Evolutionary conservation across 768 basidiomycete genomes (phyloP), one percentile per base, ranked within the genome.

Genomic region (Phlebiopsis gigantea): DNA sequence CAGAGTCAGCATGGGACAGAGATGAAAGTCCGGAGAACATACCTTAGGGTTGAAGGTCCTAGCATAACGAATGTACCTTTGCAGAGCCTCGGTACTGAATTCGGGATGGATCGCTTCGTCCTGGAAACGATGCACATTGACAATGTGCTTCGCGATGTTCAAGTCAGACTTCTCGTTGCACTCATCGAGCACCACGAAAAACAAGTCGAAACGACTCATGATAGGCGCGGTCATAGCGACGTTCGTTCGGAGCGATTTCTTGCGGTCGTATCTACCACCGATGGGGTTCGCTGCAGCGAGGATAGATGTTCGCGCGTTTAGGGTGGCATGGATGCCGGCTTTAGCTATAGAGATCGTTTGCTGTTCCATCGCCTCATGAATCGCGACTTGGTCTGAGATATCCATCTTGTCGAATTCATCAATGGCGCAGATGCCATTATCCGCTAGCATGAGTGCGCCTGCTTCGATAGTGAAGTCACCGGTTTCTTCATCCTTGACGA

Each of bases 401-500:
- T 98, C 96, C 97, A 99, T 99, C 73, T 99, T 99, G 81, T 99
- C 97, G 66, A 99, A 99, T 72, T 98, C 97, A 74, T 99, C 97
- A 65, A 99, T 99, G n/a, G 95, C 95, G 68, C 97, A 99, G 68
- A 98, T 98, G 7, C 97, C 97, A 64, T 98, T 98, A 74, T 99
- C 97, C 5, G 97, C 97, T 3, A 99, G 82, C 97, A 99, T 98
- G 62, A 99, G 80, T 4, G 97, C 97, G 48, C 97, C 97, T 21
- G 97, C 97, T 74, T 99, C 97, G 66, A 98, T 98, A 0, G 97
- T 98, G 74, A 98, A 99, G 68, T 99, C 97, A 14, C 97, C 97
- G 0, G 95, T 96, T 72, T 98, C 97, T 72, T 98, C 96, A 65
- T 99, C 97, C 66, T 90, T 94, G 58, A 98, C 96, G 0, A 99